Base-by-base conservation (phyloP, 1,139 yeast genomes). In the Candida labiduridarum region DNA sequence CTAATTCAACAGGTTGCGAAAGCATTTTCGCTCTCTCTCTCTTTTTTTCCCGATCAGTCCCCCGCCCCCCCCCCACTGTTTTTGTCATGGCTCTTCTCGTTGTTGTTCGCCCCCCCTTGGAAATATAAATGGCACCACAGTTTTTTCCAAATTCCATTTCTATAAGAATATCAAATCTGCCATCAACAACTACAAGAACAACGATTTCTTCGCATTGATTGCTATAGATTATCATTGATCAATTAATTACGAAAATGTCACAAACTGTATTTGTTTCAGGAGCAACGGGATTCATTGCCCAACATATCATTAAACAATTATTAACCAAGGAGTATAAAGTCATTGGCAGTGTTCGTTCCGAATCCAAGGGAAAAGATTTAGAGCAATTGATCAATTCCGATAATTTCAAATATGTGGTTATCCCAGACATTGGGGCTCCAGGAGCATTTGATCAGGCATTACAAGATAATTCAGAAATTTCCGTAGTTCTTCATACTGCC, bases 321-420 rank as follows among this genome's bases (percentile, higher is more conserved):
- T 39, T 67, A 25, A 56, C 54, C 10, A 56, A 64, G 16, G 59
- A 62, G 15, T 69, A 69, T 51, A 55, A 53, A 10, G 76, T 72
- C 29, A 61, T 72, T 46, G 77, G 78, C 45, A 57, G 76, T 47
- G 74, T 70, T 27, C 59, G 79, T 59, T 59, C 72, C 3, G 61
- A 62, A 27, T 58, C 58, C 3, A 71, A 69, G 49, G 67, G 62
- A 33, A 64, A 61, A 19, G 38, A 71, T 68, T 38, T 63, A 30
- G 56, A 60, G 22, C 15, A 31, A 36, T 27, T 34, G 18, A 29
- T 40, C 22, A 45, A 38, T 34, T 45, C 30, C 59, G 55, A 3
- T 67, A 65, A 58, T 6, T 71, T 71, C 50, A 34, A 53, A 3
- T 70, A 65, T 52, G 73, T 59, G 25, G 54, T 71, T 29, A 67